Evolutionary conservation across 495 filamentous ascomycete species (phyloP), one percentile per base, ranked within the genome.

Genomic region (Xylaria grammica): DNA sequence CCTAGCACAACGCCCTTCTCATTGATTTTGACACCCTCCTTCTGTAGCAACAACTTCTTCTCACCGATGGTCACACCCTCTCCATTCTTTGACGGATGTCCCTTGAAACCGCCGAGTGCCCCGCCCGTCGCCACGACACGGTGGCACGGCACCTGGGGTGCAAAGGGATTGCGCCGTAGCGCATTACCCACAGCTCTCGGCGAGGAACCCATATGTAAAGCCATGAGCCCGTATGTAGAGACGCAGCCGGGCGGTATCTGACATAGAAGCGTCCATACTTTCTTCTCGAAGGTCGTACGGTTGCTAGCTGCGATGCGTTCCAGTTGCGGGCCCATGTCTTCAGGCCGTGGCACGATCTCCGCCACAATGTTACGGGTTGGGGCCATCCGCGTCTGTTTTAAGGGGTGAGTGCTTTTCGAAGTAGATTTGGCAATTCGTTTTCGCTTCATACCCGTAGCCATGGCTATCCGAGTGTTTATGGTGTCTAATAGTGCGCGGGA

Each of bases 111-210:
- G 46, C 83, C 83, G 4, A 85, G 74, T 0, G 71, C 44, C n/a
- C 78, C 72, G 26, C 71, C 74, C 11, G 77, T 79, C 9, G 83
- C 71, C 26, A 85, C 72, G 65, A 83, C 75, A 58, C 85, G 73
- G 76, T 87, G 79, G 72, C 81, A 81, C 24, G 82, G 79, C 29
- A 91, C 88, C 36, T 81, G 78, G 0, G 89, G 89, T 40, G 89
- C 89, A 66, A 86, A 91, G 0, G 88, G 89, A 65, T 91, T 92
- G 17, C 79, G 82, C 22, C 91, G 83, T 71, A 91, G 84, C 0
- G 91, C 92, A 62, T 89, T 91, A 11, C 92, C 92, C 2, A 96
- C 88, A 2, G 92, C 92, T 1, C 92, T 82, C 27, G 92, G 89
- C 10, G 89, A 92, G 3, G 89, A 90, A 15, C 77, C 71, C 1